A percentile compares a stretch with the other conserved stretches of the same genome.
phyloP scores from a whole-genome alignment of 495 filamentous ascomycete species.

The Cercophora sp. region DNA sequence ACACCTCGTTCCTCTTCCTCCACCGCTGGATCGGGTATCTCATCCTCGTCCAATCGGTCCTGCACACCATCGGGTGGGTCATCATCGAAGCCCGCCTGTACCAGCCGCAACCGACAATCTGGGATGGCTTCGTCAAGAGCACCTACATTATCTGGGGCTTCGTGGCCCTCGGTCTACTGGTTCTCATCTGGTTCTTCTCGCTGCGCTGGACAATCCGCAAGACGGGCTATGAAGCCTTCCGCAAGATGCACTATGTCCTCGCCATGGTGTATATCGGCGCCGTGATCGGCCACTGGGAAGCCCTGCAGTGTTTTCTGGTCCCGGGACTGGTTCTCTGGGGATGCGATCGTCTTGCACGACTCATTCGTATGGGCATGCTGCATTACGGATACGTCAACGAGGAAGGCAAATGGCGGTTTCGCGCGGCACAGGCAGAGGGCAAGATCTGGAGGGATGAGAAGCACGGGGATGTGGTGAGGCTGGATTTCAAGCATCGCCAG shows the following conservation, averaged over 20 bases:
- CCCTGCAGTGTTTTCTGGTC: constrained; percentile 59
- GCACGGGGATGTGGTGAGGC: constrained; percentile 51
- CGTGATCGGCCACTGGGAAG: constrained; percentile 63
- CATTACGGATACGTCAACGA: constrained; percentile 43
- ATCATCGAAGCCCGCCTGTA: constrained; percentile 59
- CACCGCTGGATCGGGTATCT: constrained; percentile 64
- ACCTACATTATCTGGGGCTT: constrained; percentile 62
- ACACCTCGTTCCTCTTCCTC: constrained; percentile 66
- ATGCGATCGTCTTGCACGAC: constrained; percentile 49
- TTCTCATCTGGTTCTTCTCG: constrained; percentile 52
- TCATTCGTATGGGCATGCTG: constrained; percentile 48
- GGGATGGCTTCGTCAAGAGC: constrained; percentile 48
- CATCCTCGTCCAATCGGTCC: constrained; percentile 55
- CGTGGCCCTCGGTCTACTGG: constrained; percentile 56
- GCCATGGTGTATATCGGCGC: constrained; percentile 64
- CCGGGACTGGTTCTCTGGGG: constrained; percentile 55
- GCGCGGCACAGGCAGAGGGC: constrained; percentile 45
- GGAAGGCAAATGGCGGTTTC: constrained; percentile 41
- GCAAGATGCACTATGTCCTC: constrained; percentile 59
- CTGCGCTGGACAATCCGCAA: constrained; percentile 50
- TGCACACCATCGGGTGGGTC: constrained; percentile 66
- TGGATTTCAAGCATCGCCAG: constrained; percentile 55
- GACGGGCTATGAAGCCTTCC: constrained; percentile 67
- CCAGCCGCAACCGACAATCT: constrained; percentile 58
- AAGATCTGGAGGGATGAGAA: constrained; percentile 45